A percentile compares a stretch with the other conserved stretches of the same genome.
Evolutionary conservation across 2,329 filamentous ascomycete species (phyloP).

Genomic region (Fusarium xyrophilum): DNA sequence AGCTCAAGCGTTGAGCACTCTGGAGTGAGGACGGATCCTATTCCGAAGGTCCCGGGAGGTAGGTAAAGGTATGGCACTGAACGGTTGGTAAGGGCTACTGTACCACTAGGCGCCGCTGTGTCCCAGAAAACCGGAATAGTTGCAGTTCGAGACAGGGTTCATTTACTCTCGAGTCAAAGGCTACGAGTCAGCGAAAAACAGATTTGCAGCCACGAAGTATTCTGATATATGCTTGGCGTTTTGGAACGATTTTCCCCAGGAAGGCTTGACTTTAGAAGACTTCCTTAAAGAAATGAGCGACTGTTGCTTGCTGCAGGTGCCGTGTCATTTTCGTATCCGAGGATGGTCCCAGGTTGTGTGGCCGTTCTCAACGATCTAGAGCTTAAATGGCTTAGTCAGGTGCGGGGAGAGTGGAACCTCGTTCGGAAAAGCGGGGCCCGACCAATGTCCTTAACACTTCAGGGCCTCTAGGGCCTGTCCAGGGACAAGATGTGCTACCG

Average conservation of each 20-base stretch:
- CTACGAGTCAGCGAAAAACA: not conserved
- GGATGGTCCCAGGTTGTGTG: slow-evolving; percentile 13
- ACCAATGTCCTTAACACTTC: slow-evolving; percentile 2
- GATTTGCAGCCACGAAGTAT: not conserved
- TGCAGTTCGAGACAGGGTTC: not conserved
- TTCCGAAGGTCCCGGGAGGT: slow-evolving; percentile 16
- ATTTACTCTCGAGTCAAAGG: slow-evolving; percentile 2
- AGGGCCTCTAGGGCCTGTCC: slow-evolving; percentile 6
- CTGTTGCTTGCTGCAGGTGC: slow-evolving; percentile 22
- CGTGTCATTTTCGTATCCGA: slow-evolving; percentile 30
- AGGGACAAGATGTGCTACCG: slow-evolving; percentile 18
- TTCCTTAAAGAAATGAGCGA: not conserved
- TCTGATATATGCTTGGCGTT: slow-evolving; percentile 6
- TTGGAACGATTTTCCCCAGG: slow-evolving; percentile 18
- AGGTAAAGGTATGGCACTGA: not conserved
- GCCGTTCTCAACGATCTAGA: slow-evolving; percentile 25
- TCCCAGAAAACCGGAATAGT: not conserved
- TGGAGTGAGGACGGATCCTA: slow-evolving; percentile 16
- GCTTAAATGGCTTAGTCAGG: slow-evolving; percentile 34
- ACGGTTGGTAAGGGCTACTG: not conserved
- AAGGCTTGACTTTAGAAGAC: slow-evolving; percentile 7
- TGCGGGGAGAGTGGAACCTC: slow-evolving; percentile 40
- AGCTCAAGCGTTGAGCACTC: slow-evolving; percentile 13
- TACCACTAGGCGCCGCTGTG: not conserved
- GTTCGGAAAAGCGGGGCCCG: slow-evolving; percentile 39